Conservation (phyloP, 345 rosid species). For the Balakata baccata region DNA sequence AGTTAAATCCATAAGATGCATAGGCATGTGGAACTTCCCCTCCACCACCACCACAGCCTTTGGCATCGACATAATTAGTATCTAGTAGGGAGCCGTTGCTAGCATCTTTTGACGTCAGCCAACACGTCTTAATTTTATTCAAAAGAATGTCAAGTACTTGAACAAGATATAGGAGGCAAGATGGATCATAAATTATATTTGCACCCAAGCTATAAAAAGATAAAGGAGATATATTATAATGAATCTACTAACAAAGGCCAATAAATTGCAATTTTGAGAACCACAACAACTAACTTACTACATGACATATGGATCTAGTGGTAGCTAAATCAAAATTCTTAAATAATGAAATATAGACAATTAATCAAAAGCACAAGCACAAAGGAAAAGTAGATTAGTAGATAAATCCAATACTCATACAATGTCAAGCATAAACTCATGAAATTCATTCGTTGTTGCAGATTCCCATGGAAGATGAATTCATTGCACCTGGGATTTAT, state of each 20-base stretch:
- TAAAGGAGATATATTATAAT: background rate
- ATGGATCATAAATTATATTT: conserved; percentile 70
- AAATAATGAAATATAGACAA: background rate
- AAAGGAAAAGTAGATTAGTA: background rate
- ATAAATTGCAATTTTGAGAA: too few species aligned
- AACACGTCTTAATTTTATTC: conserved; percentile 25
- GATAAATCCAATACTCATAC: conserved; percentile 40
- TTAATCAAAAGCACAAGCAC: background rate
- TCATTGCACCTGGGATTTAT: conserved; percentile 50
- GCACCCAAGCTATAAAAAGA: conserved; percentile 62
- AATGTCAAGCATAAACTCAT: conserved; percentile 49
- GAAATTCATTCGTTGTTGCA: conserved; percentile 49
- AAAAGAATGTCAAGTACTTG: conserved; percentile 53
- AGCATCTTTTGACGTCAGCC: conserved; percentile 13
- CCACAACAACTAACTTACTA: background rate
- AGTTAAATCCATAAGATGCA: background rate
- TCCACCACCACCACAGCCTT: conserved; percentile 14
- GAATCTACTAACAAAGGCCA: background rate
- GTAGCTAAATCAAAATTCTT: too few species aligned
- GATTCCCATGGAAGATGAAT: conserved; percentile 82
- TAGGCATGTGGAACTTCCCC: background rate
- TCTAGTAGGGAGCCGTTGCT: background rate
- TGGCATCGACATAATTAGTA: too few species aligned
- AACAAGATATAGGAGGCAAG: conserved; percentile 68
- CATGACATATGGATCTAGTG: background rate